phyloP scores from a whole-genome alignment of 2,329 filamentous ascomycete species.

The Penicillium digitatum region DNA sequence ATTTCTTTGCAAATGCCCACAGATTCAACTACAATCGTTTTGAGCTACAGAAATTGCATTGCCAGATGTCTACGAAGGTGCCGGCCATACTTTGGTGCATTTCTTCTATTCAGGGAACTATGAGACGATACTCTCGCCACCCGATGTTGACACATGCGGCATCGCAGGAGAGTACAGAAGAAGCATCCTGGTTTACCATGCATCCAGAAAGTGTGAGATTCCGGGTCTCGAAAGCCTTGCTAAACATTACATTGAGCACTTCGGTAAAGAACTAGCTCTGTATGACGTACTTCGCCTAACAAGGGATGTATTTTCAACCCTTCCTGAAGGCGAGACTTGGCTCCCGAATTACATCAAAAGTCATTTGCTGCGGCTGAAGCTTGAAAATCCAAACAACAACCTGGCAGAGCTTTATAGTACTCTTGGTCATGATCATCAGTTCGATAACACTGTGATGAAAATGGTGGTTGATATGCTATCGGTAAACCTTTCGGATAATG shows the following conservation, averaged over 20 bases:
- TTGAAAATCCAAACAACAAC: not conserved
- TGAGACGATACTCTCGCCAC: slow-evolving; percentile 9
- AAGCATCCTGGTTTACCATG: slow-evolving; percentile 16
- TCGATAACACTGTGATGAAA: slow-evolving; percentile 6
- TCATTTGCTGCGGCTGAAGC: not conserved
- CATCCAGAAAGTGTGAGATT: slow-evolving; percentile 13
- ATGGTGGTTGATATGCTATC: slow-evolving; percentile 5
- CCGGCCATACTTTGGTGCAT: slow-evolving; percentile 18
- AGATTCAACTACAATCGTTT: not conserved
- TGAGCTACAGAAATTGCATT: not conserved
- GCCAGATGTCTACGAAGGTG: slow-evolving; percentile 24
- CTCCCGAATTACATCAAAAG: slow-evolving; percentile 5
- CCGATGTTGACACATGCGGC: not conserved
- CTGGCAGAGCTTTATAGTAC: not conserved
- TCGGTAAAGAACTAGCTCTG: slow-evolving; percentile 8
- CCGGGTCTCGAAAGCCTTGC: slow-evolving; percentile 2
- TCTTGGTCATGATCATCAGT: slow-evolving; percentile 7
- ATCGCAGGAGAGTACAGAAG: slow-evolving; percentile 11
- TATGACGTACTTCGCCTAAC: slow-evolving; percentile 4
- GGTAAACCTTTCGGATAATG: no score
- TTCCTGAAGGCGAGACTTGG: slow-evolving; percentile 9
- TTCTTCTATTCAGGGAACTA: slow-evolving; percentile 16
- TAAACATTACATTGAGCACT: slow-evolving; percentile 11
- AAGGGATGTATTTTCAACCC: slow-evolving; percentile 3
- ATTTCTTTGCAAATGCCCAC: not conserved